Evolutionary conservation across 1,284 basidiomycete species (phyloP), one percentile per base, ranked within the genome.

Genomic region (Malassezia restricta): DNA sequence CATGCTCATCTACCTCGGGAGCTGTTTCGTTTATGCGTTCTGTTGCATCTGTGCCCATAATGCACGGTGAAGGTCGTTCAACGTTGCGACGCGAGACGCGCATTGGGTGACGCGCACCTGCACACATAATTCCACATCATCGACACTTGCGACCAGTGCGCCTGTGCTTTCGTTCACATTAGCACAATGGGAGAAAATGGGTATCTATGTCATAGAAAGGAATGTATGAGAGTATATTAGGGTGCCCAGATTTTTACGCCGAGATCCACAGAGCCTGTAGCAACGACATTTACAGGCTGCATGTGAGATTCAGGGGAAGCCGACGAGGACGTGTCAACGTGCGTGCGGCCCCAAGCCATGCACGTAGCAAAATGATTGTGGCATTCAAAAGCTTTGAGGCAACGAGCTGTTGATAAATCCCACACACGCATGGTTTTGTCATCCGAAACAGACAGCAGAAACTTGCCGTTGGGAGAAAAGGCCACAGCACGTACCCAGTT

Each of bases 371-470:
- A 91, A 67, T 88, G 87, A 3, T 79, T 79, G 71, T 91, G 88
- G 1, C 86, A 87, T 57, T 90, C 86, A 41, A 91, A 79, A 37
- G 82, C 85, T 75, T 86, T 87, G 61, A 82, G 77, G 66, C 86
- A 86, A 56, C 87, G 80, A 1, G 86, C 84, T 3, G 83, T 85
- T 33, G 79, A 77, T 35, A 92, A 76, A 61, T 92, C 88, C 88
- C 88, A 92, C 12, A 89, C 79, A 8, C 86, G 81, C 65, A 91
- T 81, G 8, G 86, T 87, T 75, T 89, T 87, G 77, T 92, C 88
- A 73, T 92, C 88, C 5, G 85, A 85, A 1, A 84, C 86, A 2
- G 86, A 88, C 12, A 92, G 78, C 5, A 92, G 80, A 68, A 81
- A 83, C 73, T 89, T 89, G 37, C 88, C 88, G 50, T 64, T 66